Evolutionary conservation across 73 alveolate species (phyloP).

Genomic region (Paramecium pentaurelia): DNA sequence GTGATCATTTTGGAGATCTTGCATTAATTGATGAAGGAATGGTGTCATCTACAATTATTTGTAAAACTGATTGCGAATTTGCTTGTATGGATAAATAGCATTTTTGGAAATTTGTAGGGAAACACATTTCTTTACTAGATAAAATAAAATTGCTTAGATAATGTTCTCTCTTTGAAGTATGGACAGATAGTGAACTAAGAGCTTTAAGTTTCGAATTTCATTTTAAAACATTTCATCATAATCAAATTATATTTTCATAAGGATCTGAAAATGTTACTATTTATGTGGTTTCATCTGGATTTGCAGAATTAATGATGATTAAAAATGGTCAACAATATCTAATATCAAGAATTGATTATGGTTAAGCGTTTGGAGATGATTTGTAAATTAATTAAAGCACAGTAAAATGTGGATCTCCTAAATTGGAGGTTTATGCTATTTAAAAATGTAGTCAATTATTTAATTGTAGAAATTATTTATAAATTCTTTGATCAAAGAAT

Average conservation of each 20-base stretch:
- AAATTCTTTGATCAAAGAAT: not conserved
- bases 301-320: not conserved
- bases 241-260: not conserved
- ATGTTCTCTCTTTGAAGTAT: not conserved
- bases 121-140: not conserved
- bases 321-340: not conserved
- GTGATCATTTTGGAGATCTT: conserved; percentile 46
- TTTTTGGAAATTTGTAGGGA: conserved; percentile 43
- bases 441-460: not conserved
- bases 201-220: not conserved
- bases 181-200: conserved; percentile 15
- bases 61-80: conserved; percentile 2
- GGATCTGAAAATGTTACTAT: not conserved
- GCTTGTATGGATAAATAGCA: conserved; percentile 35
- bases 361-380: conserved; percentile 34
- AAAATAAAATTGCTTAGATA: not conserved
- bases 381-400: not conserved
- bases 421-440: not conserved
- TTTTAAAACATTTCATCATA: not conserved
- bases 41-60: not conserved
- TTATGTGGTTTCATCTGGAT: not conserved
- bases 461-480: not conserved
- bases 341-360: conserved; percentile 8
- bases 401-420: conserved; percentile 38
- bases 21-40: conserved; percentile 5